Evolutionary conservation across 805 yeast genomes (phyloP).

Genomic region (Candida gorgasii): DNA sequence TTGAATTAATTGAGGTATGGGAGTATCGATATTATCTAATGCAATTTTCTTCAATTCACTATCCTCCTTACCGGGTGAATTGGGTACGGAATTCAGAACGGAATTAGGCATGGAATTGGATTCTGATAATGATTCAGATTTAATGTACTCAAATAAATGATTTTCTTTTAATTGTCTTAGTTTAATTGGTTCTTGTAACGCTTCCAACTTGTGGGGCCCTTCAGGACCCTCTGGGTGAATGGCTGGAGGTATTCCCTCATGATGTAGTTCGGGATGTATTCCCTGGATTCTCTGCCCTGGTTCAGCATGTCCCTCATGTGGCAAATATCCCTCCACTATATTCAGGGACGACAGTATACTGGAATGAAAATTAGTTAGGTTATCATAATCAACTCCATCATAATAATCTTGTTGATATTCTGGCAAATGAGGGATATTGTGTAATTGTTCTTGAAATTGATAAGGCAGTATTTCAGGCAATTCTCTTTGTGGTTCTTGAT

Average conservation of each 20-base stretch:
- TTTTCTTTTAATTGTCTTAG: background rate
- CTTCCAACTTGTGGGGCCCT: too few species aligned
- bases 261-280: background rate
- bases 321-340: too few species aligned
- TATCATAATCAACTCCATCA: conserved; percentile 1
- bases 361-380: conserved; percentile 1
- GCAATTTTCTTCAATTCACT: conserved; percentile 11
- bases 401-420: background rate
- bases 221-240: too few species aligned
- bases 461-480: background rate
- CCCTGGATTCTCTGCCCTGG: background rate
- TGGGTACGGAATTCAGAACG: conserved; percentile 1
- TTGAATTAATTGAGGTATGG: conserved; percentile 5
- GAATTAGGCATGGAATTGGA: background rate
- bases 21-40: conserved; percentile 5
- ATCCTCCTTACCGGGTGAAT: conserved; percentile 10
- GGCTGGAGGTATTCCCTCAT: background rate
- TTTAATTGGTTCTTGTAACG: conserved; percentile 1
- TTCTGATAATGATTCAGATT: background rate
- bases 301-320: too few species aligned
- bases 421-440: background rate
- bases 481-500: background rate
- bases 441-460: background rate
- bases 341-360: background rate
- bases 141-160: background rate